These are phyloP conservation scores for Venturiaceae sp. DNA, from an alignment of 2,329 filamentous ascomycete species.

Conservation along the genomic window DNA sequence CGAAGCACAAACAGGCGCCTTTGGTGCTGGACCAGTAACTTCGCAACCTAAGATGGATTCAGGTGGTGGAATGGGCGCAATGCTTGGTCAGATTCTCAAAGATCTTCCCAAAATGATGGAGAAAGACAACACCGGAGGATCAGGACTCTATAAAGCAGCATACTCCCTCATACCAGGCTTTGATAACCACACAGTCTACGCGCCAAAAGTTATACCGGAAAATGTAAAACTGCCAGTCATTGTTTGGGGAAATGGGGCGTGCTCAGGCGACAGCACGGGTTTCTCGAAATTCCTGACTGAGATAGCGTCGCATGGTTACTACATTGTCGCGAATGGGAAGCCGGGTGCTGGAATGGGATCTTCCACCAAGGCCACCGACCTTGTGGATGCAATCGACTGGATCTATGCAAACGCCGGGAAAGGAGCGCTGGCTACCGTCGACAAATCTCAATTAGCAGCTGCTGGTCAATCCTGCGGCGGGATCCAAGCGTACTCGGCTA, in stretches of 20 bases:
- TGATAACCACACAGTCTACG: conserved; percentile 2
- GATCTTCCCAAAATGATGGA: too few species aligned
- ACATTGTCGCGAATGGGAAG: conserved; percentile 6
- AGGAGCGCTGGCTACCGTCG: background rate
- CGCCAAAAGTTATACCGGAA: conserved; percentile 1
- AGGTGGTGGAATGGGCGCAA: too few species aligned
- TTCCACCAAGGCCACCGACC: too few species aligned
- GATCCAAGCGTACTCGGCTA: conserved; percentile 1
- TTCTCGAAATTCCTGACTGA: conserved; percentile 2
- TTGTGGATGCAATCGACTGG: conserved; percentile 6
- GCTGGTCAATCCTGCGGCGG: conserved; percentile 7
- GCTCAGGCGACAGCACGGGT: background rate
- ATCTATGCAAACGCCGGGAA: conserved; percentile 5
- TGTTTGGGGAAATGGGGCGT: conserved; percentile 7
- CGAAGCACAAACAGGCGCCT: too few species aligned
- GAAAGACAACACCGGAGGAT: too few species aligned
- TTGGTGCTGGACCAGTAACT: too few species aligned
- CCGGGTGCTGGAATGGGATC: too few species aligned
- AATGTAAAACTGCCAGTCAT: conserved; percentile 2
- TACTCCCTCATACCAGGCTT: background rate
- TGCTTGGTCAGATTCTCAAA: too few species aligned
- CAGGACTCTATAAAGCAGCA: conserved; percentile 3
- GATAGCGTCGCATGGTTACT: conserved; percentile 4
- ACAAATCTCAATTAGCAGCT: background rate
- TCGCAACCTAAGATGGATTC: too few species aligned